A percentile compares a stretch with the other conserved stretches of the same genome.
phyloP scores from a whole-genome alignment of 2,329 filamentous ascomycete species.

The Xylaria sp. region DNA sequence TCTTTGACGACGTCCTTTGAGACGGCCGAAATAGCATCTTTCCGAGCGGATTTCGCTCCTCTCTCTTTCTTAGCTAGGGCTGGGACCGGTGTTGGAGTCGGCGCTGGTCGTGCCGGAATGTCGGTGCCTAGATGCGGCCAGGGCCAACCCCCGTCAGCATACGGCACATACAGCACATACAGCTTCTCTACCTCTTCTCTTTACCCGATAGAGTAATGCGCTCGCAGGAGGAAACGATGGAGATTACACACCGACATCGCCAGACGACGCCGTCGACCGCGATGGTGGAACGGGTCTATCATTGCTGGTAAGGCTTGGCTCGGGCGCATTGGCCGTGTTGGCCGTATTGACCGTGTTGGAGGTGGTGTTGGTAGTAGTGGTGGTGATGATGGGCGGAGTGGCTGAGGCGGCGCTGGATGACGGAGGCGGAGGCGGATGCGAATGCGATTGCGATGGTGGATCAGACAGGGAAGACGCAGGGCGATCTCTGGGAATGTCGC shows the following conservation, averaged over 20 bases:
- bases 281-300: slow-evolving; percentile 21
- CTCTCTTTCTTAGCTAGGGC: slow-evolving; percentile 42
- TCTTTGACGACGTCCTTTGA: slow-evolving; percentile 45
- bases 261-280: slow-evolving; percentile 23
- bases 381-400: slow-evolving; percentile 1
- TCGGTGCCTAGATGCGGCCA: slow-evolving; percentile 41
- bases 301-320: slow-evolving; percentile 5
- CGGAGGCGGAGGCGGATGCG: slow-evolving; percentile 5
- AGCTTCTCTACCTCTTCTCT: slow-evolving; percentile 9
- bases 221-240: slow-evolving; percentile 2
- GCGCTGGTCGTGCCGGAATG: slow-evolving; percentile 36
- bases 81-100: slow-evolving; percentile 31
- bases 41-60: slow-evolving; percentile 43
- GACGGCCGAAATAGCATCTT: slow-evolving; percentile 41
- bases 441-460: slow-evolving; percentile 4
- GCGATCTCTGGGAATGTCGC: slow-evolving; percentile 36
- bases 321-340: slow-evolving; percentile 3
- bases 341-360: slow-evolving; percentile 7
- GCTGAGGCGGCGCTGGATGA: slow-evolving; percentile 25
- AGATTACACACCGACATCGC: slow-evolving; percentile 31
- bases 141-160: slow-evolving; percentile 30
- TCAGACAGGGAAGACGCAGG: slow-evolving; percentile 21
- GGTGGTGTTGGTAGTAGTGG: neutral
- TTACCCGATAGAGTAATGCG: slow-evolving; percentile 21
- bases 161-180: slow-evolving; percentile 26